Evolutionary conservation across 805 yeast species (phyloP).

Genomic region (Candida hungchunana): DNA sequence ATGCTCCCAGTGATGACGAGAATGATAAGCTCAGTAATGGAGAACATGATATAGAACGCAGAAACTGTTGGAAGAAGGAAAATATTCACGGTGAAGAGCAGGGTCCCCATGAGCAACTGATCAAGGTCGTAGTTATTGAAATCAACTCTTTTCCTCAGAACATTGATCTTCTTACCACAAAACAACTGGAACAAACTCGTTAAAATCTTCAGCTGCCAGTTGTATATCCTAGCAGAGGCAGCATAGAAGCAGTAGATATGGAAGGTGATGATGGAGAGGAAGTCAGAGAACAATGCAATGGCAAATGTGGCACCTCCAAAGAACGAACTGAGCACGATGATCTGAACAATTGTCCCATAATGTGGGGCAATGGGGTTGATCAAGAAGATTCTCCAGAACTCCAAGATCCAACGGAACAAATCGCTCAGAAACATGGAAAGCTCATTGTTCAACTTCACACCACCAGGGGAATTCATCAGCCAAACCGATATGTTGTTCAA

Average conservation of each 20-base stretch:
- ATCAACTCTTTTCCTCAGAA: constrained; percentile 81
- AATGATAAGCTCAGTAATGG: constrained; percentile 49
- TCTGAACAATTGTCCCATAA: constrained; percentile 30
- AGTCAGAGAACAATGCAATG: constrained; percentile 62
- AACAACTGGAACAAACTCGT: constrained; percentile 77
- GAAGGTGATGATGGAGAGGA: constrained; percentile 54
- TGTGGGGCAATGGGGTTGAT: constrained; percentile 27
- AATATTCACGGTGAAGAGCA: constrained; percentile 73
- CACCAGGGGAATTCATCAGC: constrained; percentile 90
- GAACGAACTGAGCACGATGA: constrained; percentile 35
- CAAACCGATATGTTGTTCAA: constrained; percentile 52
- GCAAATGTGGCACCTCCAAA: constrained; percentile 71
- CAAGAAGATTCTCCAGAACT: constrained; percentile 47
- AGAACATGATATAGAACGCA: constrained; percentile 79
- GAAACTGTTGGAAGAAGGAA: constrained; percentile 83
- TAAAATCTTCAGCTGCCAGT: constrained; percentile 65
- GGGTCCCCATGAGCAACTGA: constrained; percentile 82
- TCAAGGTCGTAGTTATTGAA: constrained; percentile 80
- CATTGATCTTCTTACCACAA: constrained; percentile 84
- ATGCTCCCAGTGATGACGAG: constrained; percentile 45
- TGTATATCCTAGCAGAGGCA: constrained; percentile 74
- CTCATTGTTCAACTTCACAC: constrained; percentile 85
- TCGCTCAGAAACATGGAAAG: constrained; percentile 84
- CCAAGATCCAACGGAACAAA: constrained; percentile 77
- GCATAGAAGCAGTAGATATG: constrained; percentile 76